Evolutionary conservation across 2,329 filamentous ascomycete genomes (phyloP).

Genomic region (Elsinoe australis): DNA sequence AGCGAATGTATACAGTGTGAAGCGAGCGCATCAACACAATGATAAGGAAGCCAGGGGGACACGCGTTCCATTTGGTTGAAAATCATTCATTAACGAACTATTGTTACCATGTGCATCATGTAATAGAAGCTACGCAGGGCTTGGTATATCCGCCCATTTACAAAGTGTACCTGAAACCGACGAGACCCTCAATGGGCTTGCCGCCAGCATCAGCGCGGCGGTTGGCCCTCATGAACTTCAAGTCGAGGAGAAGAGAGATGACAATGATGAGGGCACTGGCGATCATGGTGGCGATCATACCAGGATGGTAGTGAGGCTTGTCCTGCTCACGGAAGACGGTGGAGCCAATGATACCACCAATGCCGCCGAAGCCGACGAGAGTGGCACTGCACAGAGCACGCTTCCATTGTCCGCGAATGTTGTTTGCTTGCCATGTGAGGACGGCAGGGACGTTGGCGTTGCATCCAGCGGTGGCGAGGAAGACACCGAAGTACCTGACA

Average conservation of each 20-base stretch:
- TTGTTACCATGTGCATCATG: too few species aligned
- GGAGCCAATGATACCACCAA: conserved; percentile 59
- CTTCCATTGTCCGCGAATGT: conserved; percentile 84
- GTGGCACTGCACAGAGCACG: conserved; percentile 70
- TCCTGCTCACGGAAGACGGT: conserved; percentile 31
- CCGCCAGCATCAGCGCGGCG: conserved; percentile 30
- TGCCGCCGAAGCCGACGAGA: conserved; percentile 65
- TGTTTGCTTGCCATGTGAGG: conserved; percentile 79
- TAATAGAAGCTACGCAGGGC: too few species aligned
- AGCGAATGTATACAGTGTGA: too few species aligned
- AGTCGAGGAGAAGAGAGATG: conserved; percentile 26
- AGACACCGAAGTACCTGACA: conserved; percentile 32
- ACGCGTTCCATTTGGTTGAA: too few species aligned
- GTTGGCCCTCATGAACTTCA: conserved; percentile 31
- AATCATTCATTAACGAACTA: too few species aligned
- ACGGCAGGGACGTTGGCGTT: conserved; percentile 61
- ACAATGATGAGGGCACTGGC: conserved; percentile 27
- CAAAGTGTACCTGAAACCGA: conserved; percentile 32
- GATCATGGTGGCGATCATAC: conserved; percentile 29
- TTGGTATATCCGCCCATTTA: too few species aligned
- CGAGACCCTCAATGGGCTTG: conserved; percentile 31
- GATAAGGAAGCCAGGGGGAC: too few species aligned
- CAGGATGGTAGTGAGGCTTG: conserved; percentile 28
- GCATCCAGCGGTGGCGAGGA: conserved; percentile 29
- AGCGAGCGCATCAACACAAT: too few species aligned